Conservation (phyloP, 768 basidiomycete genomes). For the Macrolepiota fuliginosa region DNA sequence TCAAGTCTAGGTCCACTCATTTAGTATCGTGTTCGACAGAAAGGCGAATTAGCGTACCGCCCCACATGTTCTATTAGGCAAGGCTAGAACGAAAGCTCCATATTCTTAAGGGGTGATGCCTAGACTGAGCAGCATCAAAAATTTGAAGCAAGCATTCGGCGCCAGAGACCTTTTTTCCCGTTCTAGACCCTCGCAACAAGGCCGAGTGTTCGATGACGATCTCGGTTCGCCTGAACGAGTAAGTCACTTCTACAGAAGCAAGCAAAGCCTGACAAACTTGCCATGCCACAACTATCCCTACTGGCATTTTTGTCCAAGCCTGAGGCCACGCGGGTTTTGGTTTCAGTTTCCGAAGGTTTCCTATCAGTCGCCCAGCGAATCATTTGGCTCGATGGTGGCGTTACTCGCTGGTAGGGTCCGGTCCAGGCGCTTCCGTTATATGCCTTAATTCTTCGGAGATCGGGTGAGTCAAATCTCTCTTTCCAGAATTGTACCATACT, state of each 20-base stretch:
- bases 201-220: background rate
- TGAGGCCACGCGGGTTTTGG: too few species aligned
- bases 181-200: background rate
- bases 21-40: background rate
- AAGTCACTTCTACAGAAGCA: background rate
- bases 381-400: too few species aligned
- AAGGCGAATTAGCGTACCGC: background rate
- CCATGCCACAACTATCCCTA: background rate
- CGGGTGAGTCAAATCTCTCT: too few species aligned
- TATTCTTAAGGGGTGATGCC: background rate
- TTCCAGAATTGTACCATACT: too few species aligned
- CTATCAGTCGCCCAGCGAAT: too few species aligned
- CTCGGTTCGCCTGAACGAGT: background rate
- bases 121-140: background rate
- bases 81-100: background rate
- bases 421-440: too few species aligned
- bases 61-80: background rate
- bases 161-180: background rate
- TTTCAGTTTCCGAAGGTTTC: too few species aligned
- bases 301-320: background rate
- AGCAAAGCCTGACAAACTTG: background rate
- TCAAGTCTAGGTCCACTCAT: background rate
- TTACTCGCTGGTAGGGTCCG: too few species aligned
- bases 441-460: too few species aligned
- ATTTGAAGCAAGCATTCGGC: background rate